A percentile compares a stretch with the other conserved stretches of the same genome.
These are phyloP conservation scores for Euptelea pleiosperma DNA, from an alignment of 164 flowering plant genomes.

Conservation along the genomic window DNA sequence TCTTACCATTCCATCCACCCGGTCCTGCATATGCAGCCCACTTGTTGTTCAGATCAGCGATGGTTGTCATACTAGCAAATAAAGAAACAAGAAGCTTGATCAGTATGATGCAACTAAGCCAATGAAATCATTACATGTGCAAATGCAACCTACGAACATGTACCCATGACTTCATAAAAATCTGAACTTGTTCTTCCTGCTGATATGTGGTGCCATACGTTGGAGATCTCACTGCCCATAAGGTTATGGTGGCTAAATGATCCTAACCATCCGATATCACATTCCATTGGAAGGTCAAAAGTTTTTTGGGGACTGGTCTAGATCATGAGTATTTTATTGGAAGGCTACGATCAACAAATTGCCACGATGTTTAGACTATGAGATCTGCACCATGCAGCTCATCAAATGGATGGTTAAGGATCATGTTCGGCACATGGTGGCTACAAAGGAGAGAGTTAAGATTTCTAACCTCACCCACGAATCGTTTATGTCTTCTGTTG, in stretches of 20 bases:
- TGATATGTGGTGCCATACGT: too few relatives aligned
- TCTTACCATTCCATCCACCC: constrained; percentile 98
- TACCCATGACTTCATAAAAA: too few relatives aligned
- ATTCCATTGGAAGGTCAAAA: neutral
- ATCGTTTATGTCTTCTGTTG: constrained; percentile 91
- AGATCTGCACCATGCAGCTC: neutral
- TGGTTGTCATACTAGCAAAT: constrained; percentile 70
- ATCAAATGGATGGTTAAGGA: neutral
- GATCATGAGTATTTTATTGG: neutral
- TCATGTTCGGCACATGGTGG: neutral
- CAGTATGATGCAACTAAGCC: constrained; percentile 5
- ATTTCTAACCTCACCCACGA: constrained; percentile 78
- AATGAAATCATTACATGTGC: neutral
- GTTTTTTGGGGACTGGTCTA: neutral
- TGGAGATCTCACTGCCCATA: too few relatives aligned
- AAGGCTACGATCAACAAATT: neutral
- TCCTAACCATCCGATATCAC: constrained; percentile 2
- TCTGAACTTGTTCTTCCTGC: too few relatives aligned
- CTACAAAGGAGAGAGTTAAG: neutral
- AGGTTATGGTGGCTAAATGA: neutral
- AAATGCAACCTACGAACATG: too few relatives aligned
- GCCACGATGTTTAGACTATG: neutral
- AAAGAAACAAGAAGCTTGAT: constrained; percentile 12
- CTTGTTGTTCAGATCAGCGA: constrained; percentile 90
- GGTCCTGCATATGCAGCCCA: constrained; percentile 99